Base-by-base conservation (phyloP, 805 yeast genomes). In the Saitoella complicata region DNA sequence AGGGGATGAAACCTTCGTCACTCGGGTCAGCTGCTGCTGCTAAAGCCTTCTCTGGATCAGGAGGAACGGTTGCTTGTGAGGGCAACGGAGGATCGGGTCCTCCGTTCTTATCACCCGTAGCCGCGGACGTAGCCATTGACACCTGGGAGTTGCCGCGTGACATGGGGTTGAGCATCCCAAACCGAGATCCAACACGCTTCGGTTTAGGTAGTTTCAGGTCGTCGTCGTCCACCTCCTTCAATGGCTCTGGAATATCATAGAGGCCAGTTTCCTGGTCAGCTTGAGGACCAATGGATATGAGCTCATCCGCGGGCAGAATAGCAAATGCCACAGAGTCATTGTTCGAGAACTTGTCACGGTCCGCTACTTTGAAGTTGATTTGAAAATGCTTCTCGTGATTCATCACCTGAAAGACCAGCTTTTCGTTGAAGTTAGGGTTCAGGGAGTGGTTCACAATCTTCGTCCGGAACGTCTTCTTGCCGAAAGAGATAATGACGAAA, bases 401-500 rank as follows among this genome's bases (percentile, higher is more conserved):
- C 34, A 73, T 65, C 0, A 88, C 72, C 50, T 86, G 94, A 57
- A 88, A 80, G 1, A 88, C 78, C 13, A 87, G 61, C 51, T 79
- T 66, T 59, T 87, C 94, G 53, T 85, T 77, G 62, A 77, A 88
- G 0, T 77, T 69, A 0, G 98, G 98, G 45, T 78, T 78, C 43
- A 84, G 60, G 1, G 84, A 79, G 58, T 88, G 96, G 21, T 82
- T 72, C 51, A 78, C 72, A 77, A 86, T 80, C 7, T 86, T 77
- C 0, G 96, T 86, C 52, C 93, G 73, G 59, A 75, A 88, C 0
- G 88, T 85, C 51, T 80, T 80, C 54, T 81, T 78, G 7, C 95
- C 95, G 59, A 88, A 85, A 0, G 95, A 78, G 1, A 85, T 78
- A 12, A 88, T 85, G 2, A 88, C 88, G 63, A 88, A 91, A 1